Percentiles rank a stretch among this genome's conserved stretches.
Evolutionary conservation across 23 red algal species (phyloP).

Genomic region (Gracilaria caudata): DNA sequence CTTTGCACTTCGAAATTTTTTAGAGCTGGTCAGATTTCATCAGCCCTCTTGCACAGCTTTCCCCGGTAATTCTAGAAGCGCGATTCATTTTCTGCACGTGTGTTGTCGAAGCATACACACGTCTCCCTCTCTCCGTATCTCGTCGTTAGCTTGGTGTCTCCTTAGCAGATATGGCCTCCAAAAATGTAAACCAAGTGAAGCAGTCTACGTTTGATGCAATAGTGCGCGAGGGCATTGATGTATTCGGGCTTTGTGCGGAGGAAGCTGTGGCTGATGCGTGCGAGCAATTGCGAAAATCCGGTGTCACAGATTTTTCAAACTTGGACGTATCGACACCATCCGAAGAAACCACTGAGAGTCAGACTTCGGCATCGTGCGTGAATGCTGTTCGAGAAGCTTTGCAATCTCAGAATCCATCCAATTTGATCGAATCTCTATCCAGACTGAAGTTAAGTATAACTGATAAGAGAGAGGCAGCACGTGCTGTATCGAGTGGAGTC

Average conservation of each 20-base stretch:
- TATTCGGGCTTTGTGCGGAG: constrained; percentile 40
- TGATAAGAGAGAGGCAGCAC: constrained; percentile 13
- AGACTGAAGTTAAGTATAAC: background rate
- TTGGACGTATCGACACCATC: constrained; percentile 14
- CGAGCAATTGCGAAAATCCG: constrained; percentile 45
- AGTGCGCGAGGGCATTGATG: constrained; percentile 55
- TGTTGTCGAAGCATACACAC: too few relatives aligned
- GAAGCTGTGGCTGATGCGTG: constrained; percentile 58
- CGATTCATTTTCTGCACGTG: too few relatives aligned
- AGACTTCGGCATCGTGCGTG: background rate
- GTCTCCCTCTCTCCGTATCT: too few relatives aligned
- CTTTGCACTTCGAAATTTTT: too few relatives aligned
- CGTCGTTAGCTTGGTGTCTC: background rate
- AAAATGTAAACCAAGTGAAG: constrained; percentile 56
- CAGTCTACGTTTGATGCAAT: constrained; percentile 69
- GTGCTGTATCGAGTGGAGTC: background rate
- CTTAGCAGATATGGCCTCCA: constrained; percentile 13
- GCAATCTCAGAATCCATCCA: constrained; percentile 4
- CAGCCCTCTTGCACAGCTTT: too few relatives aligned
- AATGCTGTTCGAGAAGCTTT: background rate
- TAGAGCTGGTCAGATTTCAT: too few relatives aligned
- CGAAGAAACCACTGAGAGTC: background rate
- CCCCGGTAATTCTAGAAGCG: too few relatives aligned
- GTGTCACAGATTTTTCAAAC: constrained; percentile 61
- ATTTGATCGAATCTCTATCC: background rate